These are phyloP conservation scores for Fragaria vesca DNA, from an alignment of 306 rosid species.

Conservation along the genomic window DNA sequence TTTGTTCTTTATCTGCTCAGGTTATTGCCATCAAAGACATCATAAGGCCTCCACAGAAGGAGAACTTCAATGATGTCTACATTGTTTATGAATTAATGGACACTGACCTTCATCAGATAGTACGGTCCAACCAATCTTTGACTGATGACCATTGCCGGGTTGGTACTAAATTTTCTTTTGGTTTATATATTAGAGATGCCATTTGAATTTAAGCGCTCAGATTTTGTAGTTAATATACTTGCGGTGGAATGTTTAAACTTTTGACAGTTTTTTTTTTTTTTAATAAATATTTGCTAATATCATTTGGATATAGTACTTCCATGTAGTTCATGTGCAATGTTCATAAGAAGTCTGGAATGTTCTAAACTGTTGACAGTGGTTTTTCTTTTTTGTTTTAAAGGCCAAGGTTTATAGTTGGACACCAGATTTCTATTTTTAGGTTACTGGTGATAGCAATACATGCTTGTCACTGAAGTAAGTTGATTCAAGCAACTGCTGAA, in stretches of 20 bases:
- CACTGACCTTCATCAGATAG: conserved; percentile 91
- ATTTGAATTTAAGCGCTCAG: neutral
- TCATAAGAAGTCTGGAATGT: neutral
- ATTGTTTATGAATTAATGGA: conserved; percentile 87
- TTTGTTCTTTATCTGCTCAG: conserved; percentile 40
- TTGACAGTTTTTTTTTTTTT: neutral
- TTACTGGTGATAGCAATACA: conserved; percentile 2
- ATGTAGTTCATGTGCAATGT: neutral
- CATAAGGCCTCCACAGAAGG: conserved; percentile 81
- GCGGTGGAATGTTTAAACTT: neutral
- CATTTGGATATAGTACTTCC: neutral
- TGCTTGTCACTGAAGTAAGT: conserved; percentile 12
- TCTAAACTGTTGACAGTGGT: neutral
- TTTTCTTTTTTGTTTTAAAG: conserved; percentile 4
- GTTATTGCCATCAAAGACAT: conserved; percentile 79
- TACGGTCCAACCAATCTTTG: conserved; percentile 78
- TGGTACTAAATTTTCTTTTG: conserved; percentile 29
- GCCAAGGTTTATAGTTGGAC: neutral
- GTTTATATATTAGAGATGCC: conserved; percentile 6
- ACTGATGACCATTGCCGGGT: conserved; percentile 98
- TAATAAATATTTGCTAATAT: neutral
- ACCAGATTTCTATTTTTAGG: neutral
- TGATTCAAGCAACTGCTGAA: conserved; percentile 17
- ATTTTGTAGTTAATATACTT: neutral
- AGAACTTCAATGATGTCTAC: conserved; percentile 91